phyloP scores from a whole-genome alignment of 441 rosid species.

The Cnidoscolus chayamansa region DNA sequence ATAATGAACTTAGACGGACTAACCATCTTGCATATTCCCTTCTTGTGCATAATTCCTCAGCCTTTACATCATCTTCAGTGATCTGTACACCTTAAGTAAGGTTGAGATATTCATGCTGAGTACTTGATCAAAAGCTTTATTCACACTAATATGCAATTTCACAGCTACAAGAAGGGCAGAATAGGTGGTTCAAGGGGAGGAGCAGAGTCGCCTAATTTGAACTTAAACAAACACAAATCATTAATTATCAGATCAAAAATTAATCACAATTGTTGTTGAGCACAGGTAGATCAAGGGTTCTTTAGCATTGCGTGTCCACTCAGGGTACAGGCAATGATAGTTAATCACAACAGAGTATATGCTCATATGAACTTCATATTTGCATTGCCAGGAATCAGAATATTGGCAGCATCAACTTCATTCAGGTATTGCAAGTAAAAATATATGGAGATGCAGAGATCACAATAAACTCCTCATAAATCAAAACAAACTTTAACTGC shows the following conservation, averaged over 20 bases:
- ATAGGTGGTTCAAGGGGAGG: neutral
- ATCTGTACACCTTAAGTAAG: conserved; percentile 63
- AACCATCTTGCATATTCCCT: conserved; percentile 92
- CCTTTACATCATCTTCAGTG: conserved; percentile 54
- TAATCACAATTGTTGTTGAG: neutral
- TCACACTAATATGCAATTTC: conserved; percentile 4
- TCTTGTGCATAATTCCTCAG: conserved; percentile 73
- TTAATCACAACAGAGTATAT: conserved; percentile 3
- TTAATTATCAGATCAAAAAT: conserved; percentile 1
- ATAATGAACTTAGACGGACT: conserved; percentile 49
- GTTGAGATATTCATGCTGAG: conserved; percentile 42
- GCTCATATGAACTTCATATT: neutral
- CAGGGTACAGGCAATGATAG: neutral
- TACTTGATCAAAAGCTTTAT: conserved; percentile 34
- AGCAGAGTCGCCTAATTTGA: conserved; percentile 7
- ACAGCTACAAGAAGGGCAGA: neutral
- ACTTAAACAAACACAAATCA: neutral
- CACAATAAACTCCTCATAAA: conserved; percentile 1
- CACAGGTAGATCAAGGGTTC: neutral
- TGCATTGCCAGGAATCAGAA: conserved; percentile 1
- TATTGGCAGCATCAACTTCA: neutral
- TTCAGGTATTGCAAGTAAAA: neutral
- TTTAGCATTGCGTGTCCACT: neutral
- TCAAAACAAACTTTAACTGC: neutral
- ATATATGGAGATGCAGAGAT: neutral